Evolutionary conservation across 306 rosid genomes (phyloP).

Genomic region (Cicer cuneatum): DNA sequence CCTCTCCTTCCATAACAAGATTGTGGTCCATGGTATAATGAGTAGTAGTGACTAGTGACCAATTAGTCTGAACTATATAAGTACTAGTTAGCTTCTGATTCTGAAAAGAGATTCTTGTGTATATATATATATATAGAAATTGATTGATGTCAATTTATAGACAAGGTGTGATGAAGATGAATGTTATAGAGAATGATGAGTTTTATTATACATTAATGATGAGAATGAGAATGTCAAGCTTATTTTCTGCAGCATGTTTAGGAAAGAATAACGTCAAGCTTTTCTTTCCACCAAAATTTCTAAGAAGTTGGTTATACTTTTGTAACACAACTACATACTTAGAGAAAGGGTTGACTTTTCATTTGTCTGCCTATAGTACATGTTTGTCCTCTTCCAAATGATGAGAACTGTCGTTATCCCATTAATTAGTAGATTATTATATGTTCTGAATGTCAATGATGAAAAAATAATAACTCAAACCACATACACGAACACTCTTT

Average conservation of each 20-base stretch:
- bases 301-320: conserved; percentile 45
- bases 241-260: conserved; percentile 35
- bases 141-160: conserved; percentile 7
- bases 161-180: neutral
- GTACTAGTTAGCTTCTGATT: too few relatives aligned
- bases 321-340: conserved; percentile 9
- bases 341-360: conserved; percentile 31
- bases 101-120: too few relatives aligned
- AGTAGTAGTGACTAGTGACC: too few relatives aligned
- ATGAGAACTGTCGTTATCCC: neutral
- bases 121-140: neutral
- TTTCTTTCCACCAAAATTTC: conserved; percentile 43
- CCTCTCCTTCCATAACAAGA: conserved; percentile 45
- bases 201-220: conserved; percentile 36
- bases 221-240: conserved; percentile 51
- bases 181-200: conserved; percentile 17
- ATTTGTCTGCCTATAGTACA: too few relatives aligned
- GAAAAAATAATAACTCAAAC: too few relatives aligned
- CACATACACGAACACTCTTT: neutral
- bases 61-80: neutral
- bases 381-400: neutral
- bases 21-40: conserved; percentile 49
- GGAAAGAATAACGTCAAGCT: conserved; percentile 54
- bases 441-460: neutral
- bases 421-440: too few relatives aligned